Conservation (phyloP, 2,329 filamentous ascomycete genomes). For the Claviceps pusilla region DNA sequence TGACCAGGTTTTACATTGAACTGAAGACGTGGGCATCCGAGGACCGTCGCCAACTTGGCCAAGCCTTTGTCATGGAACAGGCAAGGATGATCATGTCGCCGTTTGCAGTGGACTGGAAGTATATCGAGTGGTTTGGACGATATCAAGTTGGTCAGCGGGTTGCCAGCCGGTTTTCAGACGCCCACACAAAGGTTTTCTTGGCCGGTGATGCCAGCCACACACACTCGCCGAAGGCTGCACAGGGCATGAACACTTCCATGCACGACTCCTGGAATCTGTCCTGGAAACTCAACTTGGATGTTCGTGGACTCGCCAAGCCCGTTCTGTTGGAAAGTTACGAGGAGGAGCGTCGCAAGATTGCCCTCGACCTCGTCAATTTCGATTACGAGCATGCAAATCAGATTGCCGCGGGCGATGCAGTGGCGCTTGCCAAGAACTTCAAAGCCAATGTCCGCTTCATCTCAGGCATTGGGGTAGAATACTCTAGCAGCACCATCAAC, state of each 20-base stretch:
- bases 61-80: constrained; percentile 56
- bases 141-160: constrained; percentile 59
- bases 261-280: constrained; percentile 47
- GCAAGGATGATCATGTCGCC: constrained; percentile 46
- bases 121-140: constrained; percentile 55
- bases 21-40: constrained; percentile 31
- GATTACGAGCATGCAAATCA: constrained; percentile 43
- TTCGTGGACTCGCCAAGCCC: constrained; percentile 39
- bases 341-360: constrained; percentile 46
- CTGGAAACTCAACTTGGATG: constrained; percentile 37
- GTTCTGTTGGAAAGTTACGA: constrained; percentile 46
- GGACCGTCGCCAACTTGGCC: constrained; percentile 28
- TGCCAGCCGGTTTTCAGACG: constrained; percentile 52
- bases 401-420: constrained; percentile 46
- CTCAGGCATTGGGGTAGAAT: constrained; percentile 53
- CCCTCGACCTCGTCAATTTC: constrained; percentile 43
- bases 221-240: constrained; percentile 56
- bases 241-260: constrained; percentile 50
- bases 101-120: constrained; percentile 41
- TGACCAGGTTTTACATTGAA: constrained; percentile 51
- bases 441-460: constrained; percentile 58
- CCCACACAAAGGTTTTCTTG: constrained; percentile 47
- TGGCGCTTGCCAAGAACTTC: constrained; percentile 53
- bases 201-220: constrained; percentile 59
- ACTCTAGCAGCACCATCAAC: constrained; percentile 37